These are phyloP conservation scores for Corynascus novoguineensis DNA, from an alignment of 495 filamentous ascomycete species.

Conservation along the genomic window DNA sequence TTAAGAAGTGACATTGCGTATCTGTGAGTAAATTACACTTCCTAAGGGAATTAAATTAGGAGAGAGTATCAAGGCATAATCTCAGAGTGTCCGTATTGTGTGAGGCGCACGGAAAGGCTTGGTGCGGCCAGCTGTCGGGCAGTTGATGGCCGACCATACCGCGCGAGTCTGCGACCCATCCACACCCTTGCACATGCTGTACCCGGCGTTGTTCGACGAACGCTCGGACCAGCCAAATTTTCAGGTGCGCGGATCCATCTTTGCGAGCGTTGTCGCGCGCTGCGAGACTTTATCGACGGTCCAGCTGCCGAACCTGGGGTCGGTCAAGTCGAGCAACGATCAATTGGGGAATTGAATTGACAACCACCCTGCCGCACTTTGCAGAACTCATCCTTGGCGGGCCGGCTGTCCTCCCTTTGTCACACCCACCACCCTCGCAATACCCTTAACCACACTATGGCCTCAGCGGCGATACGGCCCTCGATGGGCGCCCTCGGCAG, in stretches of 20 bases:
- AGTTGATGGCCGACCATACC: background rate
- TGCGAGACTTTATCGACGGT: background rate
- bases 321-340: background rate
- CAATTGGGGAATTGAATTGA: background rate
- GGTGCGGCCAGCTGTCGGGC: constrained; percentile 1
- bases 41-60: no score
- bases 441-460: constrained; percentile 31
- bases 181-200: no score
- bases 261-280: constrained; percentile 13
- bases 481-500: constrained; percentile 32
- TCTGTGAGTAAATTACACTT: background rate
- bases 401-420: background rate
- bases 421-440: background rate
- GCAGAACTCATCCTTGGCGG: no score
- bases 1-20: constrained; percentile 23
- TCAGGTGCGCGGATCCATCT: constrained; percentile 8
- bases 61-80: background rate
- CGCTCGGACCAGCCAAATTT: constrained; percentile 33
- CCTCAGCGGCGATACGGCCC: constrained; percentile 42
- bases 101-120: background rate
- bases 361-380: background rate
- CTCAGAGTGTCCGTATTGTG: background rate
- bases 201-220: no score
- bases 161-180: background rate
- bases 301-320: background rate